phyloP scores from a whole-genome alignment of 352 stramenopile species.

The Pythium phragmiticola region DNA sequence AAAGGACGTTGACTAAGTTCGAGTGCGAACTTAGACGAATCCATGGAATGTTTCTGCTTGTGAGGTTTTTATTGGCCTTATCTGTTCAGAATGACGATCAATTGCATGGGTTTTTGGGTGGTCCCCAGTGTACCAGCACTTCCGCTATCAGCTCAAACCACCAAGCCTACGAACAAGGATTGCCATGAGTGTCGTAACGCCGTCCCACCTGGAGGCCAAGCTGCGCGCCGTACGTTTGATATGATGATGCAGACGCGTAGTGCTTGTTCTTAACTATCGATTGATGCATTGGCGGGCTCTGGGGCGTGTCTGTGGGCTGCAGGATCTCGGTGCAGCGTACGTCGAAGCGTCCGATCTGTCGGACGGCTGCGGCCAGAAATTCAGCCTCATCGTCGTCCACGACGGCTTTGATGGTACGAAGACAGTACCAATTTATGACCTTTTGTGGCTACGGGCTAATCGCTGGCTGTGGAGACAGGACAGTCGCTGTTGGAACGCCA shows the following conservation, averaged over 20 bases:
- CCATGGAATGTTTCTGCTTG: not conserved
- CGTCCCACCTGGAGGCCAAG: conserved; percentile 25
- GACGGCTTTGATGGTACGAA: conserved; percentile 68
- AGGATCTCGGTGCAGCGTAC: conserved; percentile 61
- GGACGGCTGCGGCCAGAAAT: conserved; percentile 81
- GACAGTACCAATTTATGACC: too few species aligned
- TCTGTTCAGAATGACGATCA: not conserved
- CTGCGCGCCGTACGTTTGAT: conserved; percentile 14
- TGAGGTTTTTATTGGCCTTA: too few species aligned
- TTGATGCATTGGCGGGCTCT: not conserved
- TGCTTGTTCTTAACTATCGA: not conserved
- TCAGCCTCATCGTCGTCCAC: conserved; percentile 82
- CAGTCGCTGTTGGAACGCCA: conserved; percentile 78
- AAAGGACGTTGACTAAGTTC: not conserved
- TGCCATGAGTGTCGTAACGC: conserved; percentile 21
- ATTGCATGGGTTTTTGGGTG: conserved; percentile 6
- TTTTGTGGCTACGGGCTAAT: not conserved
- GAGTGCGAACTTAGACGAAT: conserved; percentile 2
- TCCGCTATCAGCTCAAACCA: not conserved
- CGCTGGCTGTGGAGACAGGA: conserved; percentile 27
- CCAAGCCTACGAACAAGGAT: not conserved
- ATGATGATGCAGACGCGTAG: not conserved
- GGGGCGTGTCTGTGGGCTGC: not conserved
- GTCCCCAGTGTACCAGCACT: not conserved
- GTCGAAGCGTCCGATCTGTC: conserved; percentile 80